Base-by-base conservation (phyloP, 441 rosid species). In the Gossypium gossypioides region DNA sequence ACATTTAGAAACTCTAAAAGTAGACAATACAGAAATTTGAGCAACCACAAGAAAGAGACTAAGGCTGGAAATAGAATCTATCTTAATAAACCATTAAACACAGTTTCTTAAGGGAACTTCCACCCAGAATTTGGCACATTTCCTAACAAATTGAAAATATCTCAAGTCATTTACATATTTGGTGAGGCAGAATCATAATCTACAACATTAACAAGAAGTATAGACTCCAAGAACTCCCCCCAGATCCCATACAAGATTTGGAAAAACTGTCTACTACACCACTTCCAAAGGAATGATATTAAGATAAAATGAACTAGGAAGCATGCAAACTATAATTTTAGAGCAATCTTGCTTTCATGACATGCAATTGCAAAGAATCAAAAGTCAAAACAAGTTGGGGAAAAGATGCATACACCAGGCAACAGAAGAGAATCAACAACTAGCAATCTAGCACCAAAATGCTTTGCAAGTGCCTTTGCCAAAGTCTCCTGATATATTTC, bases 401-500 rank as follows among this genome's bases (percentile, higher is more conserved):
- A 0, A 68, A 48, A 69, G 69, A 84, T 66, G 74, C 89, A 82
- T 96, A 96, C 99, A 79, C 99, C 97, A 60, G 98, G 99, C 75
- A 91, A 82, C 74, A 86, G 75, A 77, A 93, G 93, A 72, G 97
- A 90, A 77, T 91, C 97, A 69, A 89, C 88, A 72, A 91, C 76
- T 34, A 96, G 88, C 69, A 96, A 74, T 78, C 84, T 88, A 76
- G 95, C 99, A 78, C 89, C 92, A 83, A 86, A 81, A 78, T 85
- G 82, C 80, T 96, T 96, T 13, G 97, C 95, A 84, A 96, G 95
- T 50, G 97, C 97, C 84, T 93, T 93, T 1, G 85, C 83, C 77
- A 96, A 87, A 70, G 91, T 90, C 83, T 91, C 97, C 76, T 96
- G 99, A 82, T 93, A 96, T 78, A 96, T 96, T 83, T 93, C 99